Base-by-base conservation (phyloP, 1,284 basidiomycete genomes). In the Boletellus deceptivus region DNA sequence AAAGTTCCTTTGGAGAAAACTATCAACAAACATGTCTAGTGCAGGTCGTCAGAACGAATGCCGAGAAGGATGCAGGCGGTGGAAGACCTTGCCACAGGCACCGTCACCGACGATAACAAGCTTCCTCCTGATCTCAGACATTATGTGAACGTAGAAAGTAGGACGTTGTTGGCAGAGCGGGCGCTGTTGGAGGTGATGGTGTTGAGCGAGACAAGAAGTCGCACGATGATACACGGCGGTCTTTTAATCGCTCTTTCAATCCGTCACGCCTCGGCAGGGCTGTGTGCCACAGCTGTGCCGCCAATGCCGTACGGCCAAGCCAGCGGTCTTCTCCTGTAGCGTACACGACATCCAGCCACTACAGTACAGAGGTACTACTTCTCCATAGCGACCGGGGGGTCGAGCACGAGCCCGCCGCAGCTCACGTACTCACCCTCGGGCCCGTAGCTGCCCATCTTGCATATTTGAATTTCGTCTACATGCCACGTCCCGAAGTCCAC, bases 1-100 rank as follows among this genome's bases (percentile, higher is more conserved):
- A 96, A 96, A 57, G 89, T 91, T 64, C 91, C 91, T 78, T 94
- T 92, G 64, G 84, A 86, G 74, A 91, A 92, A 60, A 91, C 89
- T 65, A 91, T 91, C 68, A 91, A 78, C 63, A 91, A 73, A 72
- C 88, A 91, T 53, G 89, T 91, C 85, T 84, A 36, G 45, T 43
- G 54, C 35, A 50, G 40, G 50, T 58, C 49, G 68, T 71, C 55
- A 60, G 57, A 59, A 54, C 7, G 14, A 36, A 43, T 37, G 55
- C 46, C 34, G 54, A 17, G 0, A 16, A 49, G 27, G 27, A 4
- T 42, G 43, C 34, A 41, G 48, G 35, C 34, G 46, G 42, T 50
- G 45, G 41, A 33, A 43, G 37, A 83, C 83, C 82, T 90, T 90
- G 72, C 89, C 88, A 60, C 89, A 91, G 70, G 87, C 87, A 78